These are phyloP conservation scores for Colletotrichum sp. DNA, from an alignment of 2,329 filamentous ascomycete genomes.

Conservation along the genomic window DNA sequence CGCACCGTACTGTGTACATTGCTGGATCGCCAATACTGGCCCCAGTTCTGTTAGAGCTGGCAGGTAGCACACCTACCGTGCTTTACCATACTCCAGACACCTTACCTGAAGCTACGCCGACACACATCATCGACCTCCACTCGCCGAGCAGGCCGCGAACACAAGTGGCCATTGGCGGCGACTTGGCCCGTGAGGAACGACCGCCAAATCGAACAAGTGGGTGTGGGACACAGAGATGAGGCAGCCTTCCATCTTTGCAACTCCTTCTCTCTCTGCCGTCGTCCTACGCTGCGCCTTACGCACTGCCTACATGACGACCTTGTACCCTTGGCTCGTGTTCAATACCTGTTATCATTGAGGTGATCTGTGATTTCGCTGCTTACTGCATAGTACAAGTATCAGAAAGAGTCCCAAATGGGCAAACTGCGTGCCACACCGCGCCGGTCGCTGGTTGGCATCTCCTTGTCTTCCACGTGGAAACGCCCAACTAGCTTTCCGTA, in stretches of 20 bases:
- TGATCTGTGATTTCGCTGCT: neutral
- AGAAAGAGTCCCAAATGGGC: neutral
- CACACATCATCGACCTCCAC: constrained; percentile 2
- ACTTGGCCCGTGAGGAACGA: neutral
- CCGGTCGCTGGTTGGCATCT: neutral
- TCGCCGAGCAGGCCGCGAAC: neutral
- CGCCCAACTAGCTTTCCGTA: neutral
- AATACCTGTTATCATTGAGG: neutral
- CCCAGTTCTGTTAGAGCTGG: neutral
- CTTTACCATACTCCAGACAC: neutral
- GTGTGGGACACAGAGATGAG: constrained; percentile 10
- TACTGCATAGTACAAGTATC: neutral
- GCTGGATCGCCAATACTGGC: neutral
- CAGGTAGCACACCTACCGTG: neutral
- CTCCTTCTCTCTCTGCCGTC: neutral
- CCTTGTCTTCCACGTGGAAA: constrained; percentile 19
- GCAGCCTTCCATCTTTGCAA: neutral
- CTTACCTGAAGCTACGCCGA: constrained; percentile 3
- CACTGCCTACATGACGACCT: neutral
- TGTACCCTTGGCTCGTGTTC: neutral
- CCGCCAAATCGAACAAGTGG: neutral
- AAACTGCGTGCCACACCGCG: neutral
- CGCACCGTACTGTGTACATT: neutral
- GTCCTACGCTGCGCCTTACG: neutral
- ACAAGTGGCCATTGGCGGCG: neutral